Evolutionary conservation across 768 basidiomycete species (phyloP), one percentile per base, ranked within the genome.

Genomic region (Clavulina sp.): DNA sequence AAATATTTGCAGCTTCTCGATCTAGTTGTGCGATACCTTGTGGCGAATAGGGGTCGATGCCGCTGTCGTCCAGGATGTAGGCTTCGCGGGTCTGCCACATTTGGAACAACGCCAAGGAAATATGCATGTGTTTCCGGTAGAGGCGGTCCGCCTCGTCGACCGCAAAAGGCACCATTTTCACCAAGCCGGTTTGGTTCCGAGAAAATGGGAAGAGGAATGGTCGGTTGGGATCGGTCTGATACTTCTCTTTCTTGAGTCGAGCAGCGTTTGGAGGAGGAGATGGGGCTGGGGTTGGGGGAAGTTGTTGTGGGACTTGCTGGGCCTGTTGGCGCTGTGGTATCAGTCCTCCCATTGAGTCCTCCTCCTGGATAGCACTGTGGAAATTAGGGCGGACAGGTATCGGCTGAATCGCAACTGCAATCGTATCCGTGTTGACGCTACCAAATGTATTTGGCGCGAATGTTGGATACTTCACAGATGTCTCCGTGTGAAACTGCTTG

Each of bases 141-240:
- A 99, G 72, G 49, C 76, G 77, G 64, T 93, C 88, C 1, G 95
- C 95, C 63, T 99, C 95, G 41, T 89, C 88, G 54, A 99, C 89
- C 3, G 91, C 89, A 63, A 82, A 91, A 2, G 95, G 95, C 2
- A 97, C 86, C n/a, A 85, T 69, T 69, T 50, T 54, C 51, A 65
- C 70, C 47, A 41, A 47, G 2, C 50, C 41, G 9, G 55, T 53
- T 19, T 55, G 47, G 2, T 49, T 18, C n/a, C 78, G 75, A 4
- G 89, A 86, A 63, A 95, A 99, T 0, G 95, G 95, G 63, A 99
- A 92, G 54, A 97, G 68, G 63, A 97, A 99, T 1, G 95, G 93
- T 9, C 85, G 73, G 43, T 69, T 78, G 62, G 92, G 95, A 65
- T 99, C 95, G 0, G 95, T 99, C 62, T 97, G 95, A 63, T 88